Base-by-base conservation (phyloP, 257 asterid species). In the Agastache rugosa region DNA sequence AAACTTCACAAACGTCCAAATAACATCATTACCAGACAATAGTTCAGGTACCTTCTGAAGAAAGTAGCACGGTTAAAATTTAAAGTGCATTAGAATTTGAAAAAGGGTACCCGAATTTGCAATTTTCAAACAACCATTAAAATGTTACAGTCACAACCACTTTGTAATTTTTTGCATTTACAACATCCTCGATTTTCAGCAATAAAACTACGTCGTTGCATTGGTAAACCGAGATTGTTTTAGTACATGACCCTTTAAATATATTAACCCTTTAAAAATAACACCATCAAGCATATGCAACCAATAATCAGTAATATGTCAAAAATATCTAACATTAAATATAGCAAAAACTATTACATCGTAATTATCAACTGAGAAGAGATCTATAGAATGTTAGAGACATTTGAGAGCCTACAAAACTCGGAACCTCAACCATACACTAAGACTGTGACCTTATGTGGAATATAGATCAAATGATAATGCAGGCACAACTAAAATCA, bases 1-100 rank as follows among this genome's bases (percentile, higher is more conserved):
- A 78, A 95, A 92, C 89, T 91, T 92, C 85, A 92, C 97, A 78
- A 95, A 95, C 22, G 96, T 92, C 99, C 99, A 95, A 75, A 95
- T 75, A 67, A 87, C 96, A 82, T 95, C 98, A 84, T 95, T 92
- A 67, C 97, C 93, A 48, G 90, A 82, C 81, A 92, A 84, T 80
- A 90, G 86, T 83, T 92, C 98, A 37, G 97, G 99, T 82, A 87
- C 97, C 80, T 85, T 89, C 99, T 95, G 87, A 72, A 78, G 71
- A 83, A 81, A 70, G 77, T 62, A 44, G 62, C 64, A 71, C 34
- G 34, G 16, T 20, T 72, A 42, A 59, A 56, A 71, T 77, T 53
- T 5, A 31, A 77, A 65, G 62, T 34, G 27, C 19, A 44, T 62
- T 31, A 3, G 31, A 39, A 4, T 25, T 56, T 56, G 2, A 23